Percentiles rank a stretch among this genome's conserved stretches.
These are phyloP conservation scores for Cyberlindnera meyerae DNA, from an alignment of 805 yeast species.

Conservation along the genomic window DNA sequence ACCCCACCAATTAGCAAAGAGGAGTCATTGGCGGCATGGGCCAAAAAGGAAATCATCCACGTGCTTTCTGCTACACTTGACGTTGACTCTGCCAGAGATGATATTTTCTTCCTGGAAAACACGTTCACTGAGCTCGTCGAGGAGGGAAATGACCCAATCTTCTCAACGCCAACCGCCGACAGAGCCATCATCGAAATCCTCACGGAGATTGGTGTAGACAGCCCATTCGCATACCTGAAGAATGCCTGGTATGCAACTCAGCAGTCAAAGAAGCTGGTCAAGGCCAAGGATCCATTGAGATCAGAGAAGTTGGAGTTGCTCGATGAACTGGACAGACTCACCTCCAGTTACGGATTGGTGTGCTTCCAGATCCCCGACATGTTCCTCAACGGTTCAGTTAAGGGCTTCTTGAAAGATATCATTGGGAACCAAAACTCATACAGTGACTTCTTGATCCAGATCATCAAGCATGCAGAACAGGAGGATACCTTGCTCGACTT, in stretches of 20 bases:
- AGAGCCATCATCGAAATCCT: slow-evolving; percentile 49
- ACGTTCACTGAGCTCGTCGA: slow-evolving; percentile 23
- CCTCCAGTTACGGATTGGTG: slow-evolving; percentile 62
- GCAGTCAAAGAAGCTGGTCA: slow-evolving; percentile 38
- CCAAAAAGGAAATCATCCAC: slow-evolving; percentile 2
- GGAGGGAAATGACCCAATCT: slow-evolving; percentile 17
- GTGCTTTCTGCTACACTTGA: slow-evolving; percentile 22
- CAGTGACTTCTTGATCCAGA: slow-evolving; percentile 48
- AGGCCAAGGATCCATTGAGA: slow-evolving; percentile 36
- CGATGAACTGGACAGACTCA: slow-evolving; percentile 43
- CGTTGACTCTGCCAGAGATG: slow-evolving; percentile 9
- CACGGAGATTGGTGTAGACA: slow-evolving; percentile 45
- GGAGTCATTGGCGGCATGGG: slow-evolving; percentile 12
- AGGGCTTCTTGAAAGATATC: slow-evolving; percentile 27
- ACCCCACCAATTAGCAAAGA: neutral
- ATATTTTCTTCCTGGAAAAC: slow-evolving; percentile 17
- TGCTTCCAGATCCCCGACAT: slow-evolving; percentile 63
- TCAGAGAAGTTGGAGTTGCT: slow-evolving; percentile 36
- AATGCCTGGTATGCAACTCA: slow-evolving; percentile 39
- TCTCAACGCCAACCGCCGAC: slow-evolving; percentile 33
- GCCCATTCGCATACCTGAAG: slow-evolving; percentile 45
- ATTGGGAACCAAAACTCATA: slow-evolving; percentile 26
- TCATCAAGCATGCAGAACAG: slow-evolving; percentile 54
- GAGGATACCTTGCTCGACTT: slow-evolving; percentile 64
- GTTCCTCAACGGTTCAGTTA: slow-evolving; percentile 28